Evolutionary conservation across 495 filamentous ascomycete species (phyloP).

Genomic region (Hypoxylon rickii): DNA sequence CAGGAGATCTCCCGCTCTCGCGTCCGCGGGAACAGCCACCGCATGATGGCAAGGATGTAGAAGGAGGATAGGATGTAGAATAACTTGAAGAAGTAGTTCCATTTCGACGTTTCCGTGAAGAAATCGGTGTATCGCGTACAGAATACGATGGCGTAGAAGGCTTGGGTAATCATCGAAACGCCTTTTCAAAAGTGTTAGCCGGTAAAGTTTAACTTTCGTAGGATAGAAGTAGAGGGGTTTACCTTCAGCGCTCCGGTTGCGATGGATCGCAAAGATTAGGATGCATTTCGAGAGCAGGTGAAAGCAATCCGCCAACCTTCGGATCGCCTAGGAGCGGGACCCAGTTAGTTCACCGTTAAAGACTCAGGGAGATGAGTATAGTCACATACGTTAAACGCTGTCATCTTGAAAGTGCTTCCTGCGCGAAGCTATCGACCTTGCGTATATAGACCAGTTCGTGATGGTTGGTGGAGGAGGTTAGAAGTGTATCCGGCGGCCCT

Average conservation of each 20-base stretch:
- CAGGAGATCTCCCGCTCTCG: conserved; percentile 89
- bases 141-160: conserved; percentile 86
- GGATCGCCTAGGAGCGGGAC: conserved; percentile 65
- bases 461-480: conserved; percentile 4
- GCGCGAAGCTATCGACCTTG: conserved; percentile 6
- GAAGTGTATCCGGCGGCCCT: conserved; percentile 26
- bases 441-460: too few species aligned
- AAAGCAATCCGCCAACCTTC: conserved; percentile 77
- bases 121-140: conserved; percentile 85
- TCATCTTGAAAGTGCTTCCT: conserved; percentile 20
- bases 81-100: conserved; percentile 80
- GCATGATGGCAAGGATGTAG: conserved; percentile 88
- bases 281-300: conserved; percentile 87
- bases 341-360: not conserved
- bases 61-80: conserved; percentile 85
- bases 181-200: conserved; percentile 57
- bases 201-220: not conserved
- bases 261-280: conserved; percentile 88
- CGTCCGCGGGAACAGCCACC: conserved; percentile 82
- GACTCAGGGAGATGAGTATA: not conserved
- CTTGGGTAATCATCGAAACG: conserved; percentile 92
- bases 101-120: conserved; percentile 56
- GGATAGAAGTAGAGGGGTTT: conserved; percentile 19
- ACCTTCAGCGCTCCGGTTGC: conserved; percentile 88
- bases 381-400: conserved; percentile 28